Evolutionary conservation across 23 red algal species (phyloP), one percentile per base, ranked within the genome.

Genomic region (Gracilaria vermiculophylla): DNA sequence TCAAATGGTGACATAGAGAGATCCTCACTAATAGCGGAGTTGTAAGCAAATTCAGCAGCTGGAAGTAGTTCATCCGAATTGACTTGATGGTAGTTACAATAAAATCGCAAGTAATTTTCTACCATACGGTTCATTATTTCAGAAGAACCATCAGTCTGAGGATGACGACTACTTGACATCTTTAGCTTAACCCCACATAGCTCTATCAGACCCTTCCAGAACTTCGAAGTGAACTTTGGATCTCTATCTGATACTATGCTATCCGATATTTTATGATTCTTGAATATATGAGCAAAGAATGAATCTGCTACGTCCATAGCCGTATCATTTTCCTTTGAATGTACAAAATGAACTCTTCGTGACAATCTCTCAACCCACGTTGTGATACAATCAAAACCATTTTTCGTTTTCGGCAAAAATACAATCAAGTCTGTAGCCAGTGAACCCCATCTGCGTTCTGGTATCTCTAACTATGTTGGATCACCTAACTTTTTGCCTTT

Each of bases 1-100:
- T 81, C 77, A 28, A 81, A 81, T 39, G 77, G 77, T 62, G 51
- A 81, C 27, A 60, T 60, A 33, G 31, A n/a, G 10, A 81, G 10
- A 23, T 69, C 80, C 12, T 66, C 5, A 16, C 35, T 19, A 25
- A 31, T 21, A 24, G 56, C 80, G 19, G 56, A 85, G 49, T 85
- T 85, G 80, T 70, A 85, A 24, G 60, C 55, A 50, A 85, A 85
- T 21, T 85, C 80, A 4, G 80, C 80, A 17, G 42, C 12, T 45
- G 61, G 36, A 5, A 85, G 42, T 19, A 85, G 41, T 5, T 14
- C 0, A 0, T 85, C 80, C 56, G 58, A 85, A 13, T 85, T 27
- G 69, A 69, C 43, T 53, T 85, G 61, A 23, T 47, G 80, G 0
- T 45, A 42, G 15, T 21, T 5, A 39, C 57, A 85, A 52, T 51